Percentiles rank a stretch among this genome's conserved stretches.
Conservation (phyloP, 768 basidiomycete genomes). For the Astraeus odoratus region DNA sequence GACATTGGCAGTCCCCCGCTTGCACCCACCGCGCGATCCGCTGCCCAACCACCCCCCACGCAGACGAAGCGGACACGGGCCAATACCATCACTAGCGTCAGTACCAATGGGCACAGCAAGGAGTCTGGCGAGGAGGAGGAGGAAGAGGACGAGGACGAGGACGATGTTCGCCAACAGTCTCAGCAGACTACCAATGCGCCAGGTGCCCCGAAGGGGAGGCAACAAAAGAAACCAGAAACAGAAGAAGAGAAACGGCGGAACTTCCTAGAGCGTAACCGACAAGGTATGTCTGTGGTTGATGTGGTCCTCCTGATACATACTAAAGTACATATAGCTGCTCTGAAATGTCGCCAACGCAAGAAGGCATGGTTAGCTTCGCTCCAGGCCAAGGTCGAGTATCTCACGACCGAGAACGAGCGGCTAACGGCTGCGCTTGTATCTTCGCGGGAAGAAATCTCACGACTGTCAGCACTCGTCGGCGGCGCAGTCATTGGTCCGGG, state of each 20-base stretch:
- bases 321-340: conserved; percentile 57
- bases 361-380: conserved; percentile 94
- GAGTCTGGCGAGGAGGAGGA: conserved; percentile 29
- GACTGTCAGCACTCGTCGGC: conserved; percentile 68
- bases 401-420: conserved; percentile 92
- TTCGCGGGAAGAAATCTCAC: conserved; percentile 86
- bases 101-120: conserved; percentile 29
- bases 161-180: conserved; percentile 23
- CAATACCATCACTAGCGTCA: conserved; percentile 25
- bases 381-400: conserved; percentile 89
- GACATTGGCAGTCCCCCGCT: conserved; percentile 37
- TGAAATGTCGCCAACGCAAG: conserved; percentile 98
- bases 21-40: conserved; percentile 15
- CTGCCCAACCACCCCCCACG: conserved; percentile 15
- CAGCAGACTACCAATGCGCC: conserved; percentile 14
- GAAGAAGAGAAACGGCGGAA: conserved; percentile 98
- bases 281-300: conserved; percentile 52
- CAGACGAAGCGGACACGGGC: conserved; percentile 34
- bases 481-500: conserved; percentile 47
- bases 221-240: conserved; percentile 79
- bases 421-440: conserved; percentile 80
- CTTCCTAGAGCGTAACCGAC: conserved; percentile 94
- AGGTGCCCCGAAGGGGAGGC: conserved; percentile 14
- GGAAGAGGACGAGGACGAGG: conserved; percentile 36
- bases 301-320: neutral